Evolutionary conservation across 306 rosid species (phyloP).

Genomic region (Vigna radiata): DNA sequence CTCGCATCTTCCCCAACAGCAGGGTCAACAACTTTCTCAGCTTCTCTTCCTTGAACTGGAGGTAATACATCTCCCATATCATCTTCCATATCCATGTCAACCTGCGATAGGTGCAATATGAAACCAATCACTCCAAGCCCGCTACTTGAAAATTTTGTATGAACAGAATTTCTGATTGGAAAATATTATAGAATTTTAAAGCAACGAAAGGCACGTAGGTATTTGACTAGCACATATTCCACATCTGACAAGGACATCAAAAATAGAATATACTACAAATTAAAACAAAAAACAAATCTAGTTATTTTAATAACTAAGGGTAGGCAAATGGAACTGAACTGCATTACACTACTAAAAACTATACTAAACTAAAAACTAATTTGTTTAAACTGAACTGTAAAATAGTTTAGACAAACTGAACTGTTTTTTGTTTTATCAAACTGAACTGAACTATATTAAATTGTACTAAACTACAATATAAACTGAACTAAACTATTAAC

Average conservation of each 20-base stretch:
- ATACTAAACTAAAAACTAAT: too few relatives aligned
- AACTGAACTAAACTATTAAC: too few relatives aligned
- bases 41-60: conserved; percentile 60
- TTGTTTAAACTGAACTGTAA: too few relatives aligned
- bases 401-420: too few relatives aligned
- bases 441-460: too few relatives aligned
- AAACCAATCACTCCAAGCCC: conserved; percentile 32
- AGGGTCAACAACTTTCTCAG: conserved; percentile 54
- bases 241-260: background rate
- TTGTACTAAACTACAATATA: too few relatives aligned
- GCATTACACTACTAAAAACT: too few relatives aligned
- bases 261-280: conserved; percentile 10
- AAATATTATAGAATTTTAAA: background rate
- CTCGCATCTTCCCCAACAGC: conserved; percentile 51
- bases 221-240: conserved; percentile 1
- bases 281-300: background rate
- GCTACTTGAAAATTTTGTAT: background rate
- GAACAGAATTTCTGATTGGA: conserved; percentile 9
- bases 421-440: too few relatives aligned
- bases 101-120: conserved; percentile 60
- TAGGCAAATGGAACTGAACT: too few relatives aligned
- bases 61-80: conserved; percentile 55
- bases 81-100: conserved; percentile 98
- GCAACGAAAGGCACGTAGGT: background rate
- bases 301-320: too few relatives aligned